Evolutionary conservation across 495 filamentous ascomycete genomes (phyloP).

Genomic region (Aspergillus mulundensis): DNA sequence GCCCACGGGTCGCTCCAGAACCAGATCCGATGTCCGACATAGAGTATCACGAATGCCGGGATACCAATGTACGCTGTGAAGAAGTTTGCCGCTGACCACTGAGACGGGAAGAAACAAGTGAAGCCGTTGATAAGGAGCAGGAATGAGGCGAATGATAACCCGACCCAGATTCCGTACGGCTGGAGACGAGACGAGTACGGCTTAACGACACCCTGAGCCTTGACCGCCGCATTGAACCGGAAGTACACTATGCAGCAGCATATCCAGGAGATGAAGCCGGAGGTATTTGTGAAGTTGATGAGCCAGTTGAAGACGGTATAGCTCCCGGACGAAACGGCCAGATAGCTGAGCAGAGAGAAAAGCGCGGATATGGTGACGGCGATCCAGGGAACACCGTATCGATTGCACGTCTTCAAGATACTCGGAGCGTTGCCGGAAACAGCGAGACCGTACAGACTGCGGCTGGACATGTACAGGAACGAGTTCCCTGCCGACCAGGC

Average conservation of each 20-base stretch:
- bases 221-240: slow-evolving; percentile 53
- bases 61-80: slow-evolving; percentile 62
- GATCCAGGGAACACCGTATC: slow-evolving; percentile 46
- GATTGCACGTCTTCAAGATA: slow-evolving; percentile 47
- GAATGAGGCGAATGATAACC: slow-evolving; percentile 45
- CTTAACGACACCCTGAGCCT: slow-evolving; percentile 49
- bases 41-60: slow-evolving; percentile 54
- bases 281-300: slow-evolving; percentile 56
- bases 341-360: slow-evolving; percentile 35
- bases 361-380: slow-evolving; percentile 35
- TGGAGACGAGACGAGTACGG: slow-evolving; percentile 51
- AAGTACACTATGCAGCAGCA: slow-evolving; percentile 57
- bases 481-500: slow-evolving; percentile 72
- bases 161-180: slow-evolving; percentile 49
- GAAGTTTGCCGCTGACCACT: slow-evolving; percentile 51
- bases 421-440: slow-evolving; percentile 46
- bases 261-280: slow-evolving; percentile 60
- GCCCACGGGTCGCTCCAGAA: slow-evolving; percentile 51
- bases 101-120: slow-evolving; percentile 55
- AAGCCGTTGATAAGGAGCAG: slow-evolving; percentile 60
- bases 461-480: slow-evolving; percentile 76
- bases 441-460: slow-evolving; percentile 58
- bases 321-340: slow-evolving; percentile 30
- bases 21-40: slow-evolving; percentile 47
- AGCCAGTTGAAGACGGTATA: slow-evolving; percentile 53